Conservation (phyloP, 148 eudicot species). For the Spergularia bocconei region DNA sequence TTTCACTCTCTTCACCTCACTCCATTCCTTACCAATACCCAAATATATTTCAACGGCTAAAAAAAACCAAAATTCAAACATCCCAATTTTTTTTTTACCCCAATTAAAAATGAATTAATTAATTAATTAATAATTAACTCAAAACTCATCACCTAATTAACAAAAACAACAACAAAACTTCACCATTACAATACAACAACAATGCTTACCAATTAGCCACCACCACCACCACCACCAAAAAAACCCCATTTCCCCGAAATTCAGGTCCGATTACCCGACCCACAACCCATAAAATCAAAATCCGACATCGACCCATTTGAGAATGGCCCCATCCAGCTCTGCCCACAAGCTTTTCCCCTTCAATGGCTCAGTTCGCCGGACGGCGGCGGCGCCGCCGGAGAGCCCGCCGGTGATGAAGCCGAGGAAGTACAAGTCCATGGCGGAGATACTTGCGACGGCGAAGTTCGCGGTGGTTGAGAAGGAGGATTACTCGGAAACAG, state of each 20-base stretch:
- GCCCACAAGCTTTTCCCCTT: constrained; percentile 24
- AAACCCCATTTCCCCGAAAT: constrained; percentile 8
- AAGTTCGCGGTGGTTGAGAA: constrained; percentile 34
- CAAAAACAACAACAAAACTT: background rate
- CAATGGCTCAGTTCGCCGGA: constrained; percentile 26
- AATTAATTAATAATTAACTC: background rate
- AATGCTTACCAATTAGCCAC: background rate
- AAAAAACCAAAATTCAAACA: background rate
- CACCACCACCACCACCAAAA: constrained; percentile 1
- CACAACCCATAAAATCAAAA: constrained; percentile 11
- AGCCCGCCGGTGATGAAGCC: constrained; percentile 4
- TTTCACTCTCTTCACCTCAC: background rate
- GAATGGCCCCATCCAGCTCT: constrained; percentile 22
- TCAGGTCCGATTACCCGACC: constrained; percentile 15
- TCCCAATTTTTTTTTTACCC: background rate
- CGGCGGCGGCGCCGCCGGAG: constrained; percentile 19
- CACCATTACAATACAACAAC: background rate
- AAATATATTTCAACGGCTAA: constrained; percentile 13
- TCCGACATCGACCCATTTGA: constrained; percentile 19
- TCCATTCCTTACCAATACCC: background rate
- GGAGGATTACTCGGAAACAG: constrained; percentile 36
- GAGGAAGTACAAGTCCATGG: constrained; percentile 44
- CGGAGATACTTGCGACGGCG: constrained; percentile 44
- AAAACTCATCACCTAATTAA: background rate
- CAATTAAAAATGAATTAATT: background rate